phyloP scores from a whole-genome alignment of 192 early-diverging fungal genomes.

The Chytriomyces confervae region DNA sequence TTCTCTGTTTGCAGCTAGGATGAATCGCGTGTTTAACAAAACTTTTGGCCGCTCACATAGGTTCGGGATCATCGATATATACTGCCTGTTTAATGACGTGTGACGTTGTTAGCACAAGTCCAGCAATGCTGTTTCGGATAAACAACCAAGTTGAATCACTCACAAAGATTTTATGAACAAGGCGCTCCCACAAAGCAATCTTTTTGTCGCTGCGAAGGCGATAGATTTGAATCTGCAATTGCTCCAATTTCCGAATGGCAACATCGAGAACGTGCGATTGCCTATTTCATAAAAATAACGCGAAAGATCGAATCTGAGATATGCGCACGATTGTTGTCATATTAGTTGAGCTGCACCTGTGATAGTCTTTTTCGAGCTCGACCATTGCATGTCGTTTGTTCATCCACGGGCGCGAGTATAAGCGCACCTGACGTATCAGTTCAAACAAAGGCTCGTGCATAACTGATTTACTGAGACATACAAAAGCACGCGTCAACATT shows the following conservation, averaged over 20 bases:
- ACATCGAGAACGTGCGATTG: constrained; percentile 58
- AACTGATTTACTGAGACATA: constrained; percentile 54
- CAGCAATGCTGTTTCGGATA: no score
- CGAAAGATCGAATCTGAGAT: neutral
- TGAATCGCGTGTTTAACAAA: no score
- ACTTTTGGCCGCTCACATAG: neutral
- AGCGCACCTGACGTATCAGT: constrained; percentile 56
- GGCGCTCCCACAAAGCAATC: constrained; percentile 53
- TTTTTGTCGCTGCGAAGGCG: constrained; percentile 45
- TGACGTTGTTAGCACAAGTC: no score
- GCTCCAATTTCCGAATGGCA: constrained; percentile 61
- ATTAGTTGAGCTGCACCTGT: constrained; percentile 31
- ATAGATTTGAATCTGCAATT: constrained; percentile 52
- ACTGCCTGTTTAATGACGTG: constrained; percentile 11
- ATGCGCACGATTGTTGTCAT: no score
- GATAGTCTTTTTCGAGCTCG: constrained; percentile 59
- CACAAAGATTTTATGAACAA: constrained; percentile 52
- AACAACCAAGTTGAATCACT: neutral
- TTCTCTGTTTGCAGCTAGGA: no score
- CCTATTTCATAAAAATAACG: constrained; percentile 18
- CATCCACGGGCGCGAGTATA: constrained; percentile 58
- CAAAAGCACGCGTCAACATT: neutral
- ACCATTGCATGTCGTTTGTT: constrained; percentile 48
- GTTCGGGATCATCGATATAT: constrained; percentile 7
- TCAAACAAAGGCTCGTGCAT: constrained; percentile 65